Evolutionary conservation across 805 yeast species (phyloP).

Genomic region (Jamesozyma spencerorum): DNA sequence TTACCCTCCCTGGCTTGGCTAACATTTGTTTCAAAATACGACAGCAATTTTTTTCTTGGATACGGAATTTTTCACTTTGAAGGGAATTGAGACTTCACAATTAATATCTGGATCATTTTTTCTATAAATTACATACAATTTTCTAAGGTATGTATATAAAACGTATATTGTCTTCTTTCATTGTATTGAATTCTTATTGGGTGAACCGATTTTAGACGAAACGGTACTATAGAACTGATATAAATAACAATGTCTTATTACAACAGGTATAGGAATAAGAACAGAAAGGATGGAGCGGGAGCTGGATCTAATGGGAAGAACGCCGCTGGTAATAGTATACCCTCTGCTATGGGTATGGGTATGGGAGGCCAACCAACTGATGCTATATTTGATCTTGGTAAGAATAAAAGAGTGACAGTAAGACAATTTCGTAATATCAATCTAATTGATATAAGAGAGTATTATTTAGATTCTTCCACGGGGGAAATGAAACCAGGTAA

Average conservation of each 20-base stretch:
- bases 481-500: slow-evolving; percentile 72
- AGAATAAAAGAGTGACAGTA: slow-evolving; percentile 63
- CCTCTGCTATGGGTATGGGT: slow-evolving; percentile 2
- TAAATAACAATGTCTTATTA: slow-evolving; percentile 21
- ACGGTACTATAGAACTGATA: no score
- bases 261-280: slow-evolving; percentile 23
- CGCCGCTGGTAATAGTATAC: neutral
- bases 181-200: no score
- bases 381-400: slow-evolving; percentile 38
- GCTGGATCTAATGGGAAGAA: slow-evolving; percentile 5
- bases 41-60: neutral
- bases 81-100: neutral
- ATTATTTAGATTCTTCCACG: slow-evolving; percentile 46
- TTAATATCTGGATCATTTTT: no score
- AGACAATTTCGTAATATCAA: slow-evolving; percentile 57
- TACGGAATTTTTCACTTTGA: neutral
- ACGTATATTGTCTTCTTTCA: no score
- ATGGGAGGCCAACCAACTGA: slow-evolving; percentile 19
- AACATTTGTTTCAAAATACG: no score
- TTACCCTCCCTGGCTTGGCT: neutral
- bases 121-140: neutral
- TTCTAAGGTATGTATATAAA: neutral
- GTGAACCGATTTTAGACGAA: no score
- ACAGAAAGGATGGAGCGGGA: slow-evolving; percentile 9
- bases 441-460: slow-evolving; percentile 79